Conservation (phyloP, 1,139 yeast species). For the Candida gigantensis region DNA sequence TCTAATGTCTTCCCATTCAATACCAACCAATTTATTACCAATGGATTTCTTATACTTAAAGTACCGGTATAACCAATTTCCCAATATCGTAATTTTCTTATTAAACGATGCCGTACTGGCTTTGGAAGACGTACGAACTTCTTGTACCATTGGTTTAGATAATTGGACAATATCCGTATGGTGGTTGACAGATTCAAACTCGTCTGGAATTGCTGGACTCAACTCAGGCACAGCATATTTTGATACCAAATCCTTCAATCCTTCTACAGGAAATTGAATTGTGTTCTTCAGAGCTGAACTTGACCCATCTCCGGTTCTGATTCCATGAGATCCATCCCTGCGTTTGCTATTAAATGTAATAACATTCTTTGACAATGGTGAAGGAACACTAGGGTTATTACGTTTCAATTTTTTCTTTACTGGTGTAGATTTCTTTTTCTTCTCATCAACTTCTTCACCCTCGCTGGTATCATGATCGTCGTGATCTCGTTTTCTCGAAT, state of each 20-base stretch:
- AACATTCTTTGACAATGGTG: constrained; percentile 16
- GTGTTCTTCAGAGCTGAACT: constrained; percentile 10
- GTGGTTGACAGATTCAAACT: constrained; percentile 21
- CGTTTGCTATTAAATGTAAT: constrained; percentile 4
- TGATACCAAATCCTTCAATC: constrained; percentile 17
- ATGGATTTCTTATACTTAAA: constrained; percentile 42
- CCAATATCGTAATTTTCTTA: constrained; percentile 28
- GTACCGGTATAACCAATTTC: constrained; percentile 36
- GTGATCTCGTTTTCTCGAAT: constrained; percentile 21
- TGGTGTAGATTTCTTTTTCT: constrained; percentile 10
- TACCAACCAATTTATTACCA: constrained; percentile 41
- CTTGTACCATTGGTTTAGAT: constrained; percentile 33
- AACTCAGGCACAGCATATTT: constrained; percentile 11
- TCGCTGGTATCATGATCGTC: constrained; percentile 15
- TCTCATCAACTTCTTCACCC: constrained; percentile 9
- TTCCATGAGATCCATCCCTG: constrained; percentile 1
- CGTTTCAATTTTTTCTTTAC: constrained; percentile 13
- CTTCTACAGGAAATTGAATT: constrained; percentile 25
- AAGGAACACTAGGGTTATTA: constrained; percentile 11
- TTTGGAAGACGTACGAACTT: constrained; percentile 31
- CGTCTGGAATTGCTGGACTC: constrained; percentile 13
- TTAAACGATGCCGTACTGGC: constrained; percentile 33
- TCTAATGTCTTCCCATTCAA: constrained; percentile 50
- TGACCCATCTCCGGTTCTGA: neutral
- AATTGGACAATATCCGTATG: constrained; percentile 24